Conservation (phyloP, 2,329 filamentous ascomycete genomes). For the Xylaria sp. region DNA sequence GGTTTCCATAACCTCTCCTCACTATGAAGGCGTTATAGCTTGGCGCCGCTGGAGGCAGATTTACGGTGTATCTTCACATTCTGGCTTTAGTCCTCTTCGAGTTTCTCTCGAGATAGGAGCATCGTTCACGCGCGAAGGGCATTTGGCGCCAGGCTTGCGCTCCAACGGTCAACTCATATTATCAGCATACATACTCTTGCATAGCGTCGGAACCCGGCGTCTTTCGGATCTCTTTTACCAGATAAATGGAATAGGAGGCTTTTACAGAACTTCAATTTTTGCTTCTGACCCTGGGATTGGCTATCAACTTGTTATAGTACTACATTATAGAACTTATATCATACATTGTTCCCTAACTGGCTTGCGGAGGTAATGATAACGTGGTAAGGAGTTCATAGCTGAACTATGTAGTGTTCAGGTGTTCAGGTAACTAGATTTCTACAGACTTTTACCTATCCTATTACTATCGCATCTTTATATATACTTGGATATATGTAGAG, state of each 20-base stretch:
- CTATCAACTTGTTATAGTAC: conserved; percentile 12
- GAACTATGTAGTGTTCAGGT: conserved; percentile 5
- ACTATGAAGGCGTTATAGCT: neutral
- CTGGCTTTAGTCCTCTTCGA: neutral
- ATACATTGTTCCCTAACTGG: neutral
- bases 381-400: neutral
- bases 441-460: neutral
- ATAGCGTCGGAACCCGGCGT: conserved; percentile 50
- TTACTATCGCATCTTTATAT: neutral
- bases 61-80: neutral
- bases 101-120: neutral
- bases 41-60: neutral
- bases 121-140: conserved; percentile 2
- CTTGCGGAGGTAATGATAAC: neutral
- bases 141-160: neutral
- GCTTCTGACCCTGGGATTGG: conserved; percentile 21
- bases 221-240: conserved; percentile 40
- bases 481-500: neutral
- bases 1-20: neutral
- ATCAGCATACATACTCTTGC: conserved; percentile 45
- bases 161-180: conserved; percentile 1
- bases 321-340: conserved; percentile 5
- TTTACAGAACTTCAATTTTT: conserved; percentile 24
- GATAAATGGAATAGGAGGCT: conserved; percentile 30
- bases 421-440: conserved; percentile 4